Conservation (phyloP, 2,329 filamentous ascomycete species). For the Tolypocladium nubicola region DNA sequence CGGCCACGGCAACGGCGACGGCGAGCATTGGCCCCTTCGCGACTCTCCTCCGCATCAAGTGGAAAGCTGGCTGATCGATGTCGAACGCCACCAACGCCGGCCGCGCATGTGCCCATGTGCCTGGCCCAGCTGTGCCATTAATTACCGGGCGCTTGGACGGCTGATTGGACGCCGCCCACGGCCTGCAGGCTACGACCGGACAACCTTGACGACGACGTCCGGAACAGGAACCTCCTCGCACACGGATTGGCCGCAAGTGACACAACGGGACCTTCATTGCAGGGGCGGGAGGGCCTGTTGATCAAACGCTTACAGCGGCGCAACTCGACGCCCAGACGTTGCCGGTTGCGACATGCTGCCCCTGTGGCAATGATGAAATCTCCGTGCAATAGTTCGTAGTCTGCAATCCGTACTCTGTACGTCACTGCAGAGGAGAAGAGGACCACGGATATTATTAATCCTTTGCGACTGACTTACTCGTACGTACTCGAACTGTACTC, state of each 20-base stretch:
- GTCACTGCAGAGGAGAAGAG: too few species aligned
- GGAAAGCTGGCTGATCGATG: not conserved
- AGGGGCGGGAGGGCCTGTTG: not conserved
- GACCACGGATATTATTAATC: too few species aligned
- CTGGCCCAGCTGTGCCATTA: not conserved
- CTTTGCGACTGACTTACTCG: too few species aligned
- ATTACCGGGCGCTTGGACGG: not conserved
- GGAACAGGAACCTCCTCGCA: not conserved
- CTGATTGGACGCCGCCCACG: not conserved
- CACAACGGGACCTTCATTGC: not conserved
- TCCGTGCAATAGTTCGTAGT: not conserved
- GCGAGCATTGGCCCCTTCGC: not conserved
- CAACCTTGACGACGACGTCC: not conserved
- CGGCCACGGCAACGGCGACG: too few species aligned
- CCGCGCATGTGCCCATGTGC: not conserved
- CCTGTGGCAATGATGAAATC: not conserved
- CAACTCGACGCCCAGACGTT: not conserved
- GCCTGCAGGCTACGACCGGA: not conserved
- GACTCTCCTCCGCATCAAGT: not conserved
- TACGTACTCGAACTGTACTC: too few species aligned
- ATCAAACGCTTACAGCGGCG: not conserved
- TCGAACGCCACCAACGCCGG: not conserved
- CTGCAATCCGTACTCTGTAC: not conserved
- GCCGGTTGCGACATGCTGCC: not conserved
- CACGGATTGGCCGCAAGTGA: not conserved